phyloP scores from a whole-genome alignment of 257 asterid genomes.

The Nicotiana attenuata region DNA sequence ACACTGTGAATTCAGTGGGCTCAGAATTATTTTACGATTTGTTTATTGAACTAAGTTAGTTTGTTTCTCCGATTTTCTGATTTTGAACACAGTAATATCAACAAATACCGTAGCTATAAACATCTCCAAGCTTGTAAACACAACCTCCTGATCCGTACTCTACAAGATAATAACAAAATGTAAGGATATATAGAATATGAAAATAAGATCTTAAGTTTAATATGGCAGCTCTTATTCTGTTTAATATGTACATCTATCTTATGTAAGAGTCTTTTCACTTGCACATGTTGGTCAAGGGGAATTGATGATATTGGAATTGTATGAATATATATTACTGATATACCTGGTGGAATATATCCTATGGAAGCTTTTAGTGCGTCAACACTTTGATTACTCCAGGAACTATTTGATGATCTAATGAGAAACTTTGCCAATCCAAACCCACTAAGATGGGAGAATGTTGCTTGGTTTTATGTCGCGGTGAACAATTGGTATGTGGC shows the following conservation, averaged over 20 bases:
- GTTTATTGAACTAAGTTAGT: too few relatives aligned
- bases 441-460: conserved; percentile 10
- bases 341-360: conserved; percentile 20
- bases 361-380: conserved; percentile 12
- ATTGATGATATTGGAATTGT: neutral
- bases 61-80: too few relatives aligned
- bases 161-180: conserved; percentile 8
- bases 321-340: neutral
- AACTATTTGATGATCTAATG: neutral
- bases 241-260: neutral
- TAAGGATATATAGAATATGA: neutral
- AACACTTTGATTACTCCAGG: neutral
- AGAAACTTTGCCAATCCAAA: too few relatives aligned
- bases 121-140: conserved; percentile 33
- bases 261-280: neutral
- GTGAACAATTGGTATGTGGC: conserved; percentile 23
- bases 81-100: too few relatives aligned
- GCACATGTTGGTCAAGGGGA: neutral
- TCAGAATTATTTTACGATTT: too few relatives aligned
- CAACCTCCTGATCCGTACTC: conserved; percentile 37
- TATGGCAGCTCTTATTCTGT: neutral
- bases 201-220: neutral
- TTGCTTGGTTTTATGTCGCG: neutral
- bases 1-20: too few relatives aligned
- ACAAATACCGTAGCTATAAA: conserved; percentile 33